Percentiles rank a stretch among this genome's conserved stretches.
These are phyloP conservation scores for Catharanthus roseus DNA, from an alignment of 257 asterid genomes.

Conservation along the genomic window DNA sequence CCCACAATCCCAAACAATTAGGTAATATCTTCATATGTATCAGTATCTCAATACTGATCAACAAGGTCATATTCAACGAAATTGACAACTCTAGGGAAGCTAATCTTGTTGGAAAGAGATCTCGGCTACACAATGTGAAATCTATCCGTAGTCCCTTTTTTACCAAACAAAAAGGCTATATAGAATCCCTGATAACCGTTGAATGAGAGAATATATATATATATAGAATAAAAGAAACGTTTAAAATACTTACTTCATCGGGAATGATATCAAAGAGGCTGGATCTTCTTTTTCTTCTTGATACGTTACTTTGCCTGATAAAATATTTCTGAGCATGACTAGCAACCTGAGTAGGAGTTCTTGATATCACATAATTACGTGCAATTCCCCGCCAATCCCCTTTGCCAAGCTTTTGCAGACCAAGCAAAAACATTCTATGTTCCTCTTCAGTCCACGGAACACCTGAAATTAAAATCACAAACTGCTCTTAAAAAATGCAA, in stretches of 20 bases:
- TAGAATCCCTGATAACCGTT: background rate
- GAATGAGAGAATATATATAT: background rate
- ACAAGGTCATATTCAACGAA: background rate
- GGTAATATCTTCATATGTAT: background rate
- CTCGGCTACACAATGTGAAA: background rate
- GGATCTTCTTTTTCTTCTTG: conserved; percentile 94
- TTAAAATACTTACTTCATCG: conserved; percentile 68
- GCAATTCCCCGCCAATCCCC: conserved; percentile 99
- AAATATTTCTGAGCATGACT: conserved; percentile 98
- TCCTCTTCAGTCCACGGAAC: conserved; percentile 99
- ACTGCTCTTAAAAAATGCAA: background rate
- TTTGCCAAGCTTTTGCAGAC: conserved; percentile 96
- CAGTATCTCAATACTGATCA: background rate
- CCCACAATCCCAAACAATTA: background rate
- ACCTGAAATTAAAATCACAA: conserved; percentile 37
- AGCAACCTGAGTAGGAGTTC: conserved; percentile 99
- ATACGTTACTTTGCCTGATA: conserved; percentile 84
- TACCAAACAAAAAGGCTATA: background rate
- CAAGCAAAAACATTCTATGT: conserved; percentile 88
- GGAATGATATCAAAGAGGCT: conserved; percentile 94
- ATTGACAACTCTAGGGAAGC: background rate
- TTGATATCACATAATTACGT: conserved; percentile 75
- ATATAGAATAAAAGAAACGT: background rate
- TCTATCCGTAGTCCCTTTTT: background rate
- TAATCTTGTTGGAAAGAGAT: background rate